Percentiles rank a stretch among this genome's conserved stretches.
Evolutionary conservation across 352 stramenopile species (phyloP).

Genomic region (Proteromonas lacertae): DNA sequence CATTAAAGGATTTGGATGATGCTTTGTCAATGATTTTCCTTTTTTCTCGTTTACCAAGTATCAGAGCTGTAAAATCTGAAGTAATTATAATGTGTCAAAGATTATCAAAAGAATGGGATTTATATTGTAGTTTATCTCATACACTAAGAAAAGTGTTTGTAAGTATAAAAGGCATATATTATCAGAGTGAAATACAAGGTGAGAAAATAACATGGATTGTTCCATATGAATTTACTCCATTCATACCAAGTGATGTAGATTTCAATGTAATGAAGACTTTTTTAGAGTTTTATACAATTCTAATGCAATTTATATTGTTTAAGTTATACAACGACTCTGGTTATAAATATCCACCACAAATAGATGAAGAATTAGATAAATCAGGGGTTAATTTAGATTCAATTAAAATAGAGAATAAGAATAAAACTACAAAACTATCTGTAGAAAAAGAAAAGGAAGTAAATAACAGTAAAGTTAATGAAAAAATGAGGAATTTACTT

Average conservation of each 20-base stretch:
- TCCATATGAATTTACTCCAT: slow-evolving; percentile 85
- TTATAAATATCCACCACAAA: slow-evolving; percentile 61
- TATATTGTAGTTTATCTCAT: slow-evolving; percentile 52
- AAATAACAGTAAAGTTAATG: too few species aligned
- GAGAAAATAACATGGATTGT: slow-evolving; percentile 81
- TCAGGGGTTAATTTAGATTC: background rate
- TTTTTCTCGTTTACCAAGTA: too few species aligned
- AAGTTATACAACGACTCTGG: slow-evolving; percentile 81
- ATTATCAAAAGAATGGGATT: slow-evolving; percentile 68
- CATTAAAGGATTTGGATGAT: slow-evolving; percentile 87
- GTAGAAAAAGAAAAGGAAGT: too few species aligned
- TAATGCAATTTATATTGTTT: slow-evolving; percentile 90
- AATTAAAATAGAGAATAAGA: too few species aligned
- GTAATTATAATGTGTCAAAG: slow-evolving; percentile 48
- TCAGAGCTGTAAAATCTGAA: slow-evolving; percentile 39
- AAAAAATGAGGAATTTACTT: too few species aligned
- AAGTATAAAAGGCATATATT: slow-evolving; percentile 96
- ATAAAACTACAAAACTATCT: too few species aligned
- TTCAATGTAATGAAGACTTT: slow-evolving; percentile 96
- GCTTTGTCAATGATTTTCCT: slow-evolving; percentile 72
- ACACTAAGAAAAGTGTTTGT: slow-evolving; percentile 88
- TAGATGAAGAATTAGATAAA: slow-evolving; percentile 12
- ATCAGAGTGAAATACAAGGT: slow-evolving; percentile 61
- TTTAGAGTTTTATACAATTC: slow-evolving; percentile 93
- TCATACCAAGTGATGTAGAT: slow-evolving; percentile 79